Evolutionary conservation across 306 rosid genomes (phyloP).

Genomic region (Prunus dulcis): DNA sequence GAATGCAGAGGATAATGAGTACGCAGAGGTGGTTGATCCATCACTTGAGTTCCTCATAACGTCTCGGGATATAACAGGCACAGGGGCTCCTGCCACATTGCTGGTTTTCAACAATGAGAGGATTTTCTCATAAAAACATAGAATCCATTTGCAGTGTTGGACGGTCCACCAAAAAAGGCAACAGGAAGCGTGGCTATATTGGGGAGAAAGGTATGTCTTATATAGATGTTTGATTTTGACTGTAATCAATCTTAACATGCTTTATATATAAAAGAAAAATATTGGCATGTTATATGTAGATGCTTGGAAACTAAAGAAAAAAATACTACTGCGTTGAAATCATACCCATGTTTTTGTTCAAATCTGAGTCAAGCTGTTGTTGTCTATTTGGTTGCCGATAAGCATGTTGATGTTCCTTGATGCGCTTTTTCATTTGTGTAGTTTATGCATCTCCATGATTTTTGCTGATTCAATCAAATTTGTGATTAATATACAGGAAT

Average conservation of each 20-base stretch:
- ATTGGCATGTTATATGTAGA: too few species aligned
- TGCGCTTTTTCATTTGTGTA: background rate
- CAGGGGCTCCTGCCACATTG: conserved; percentile 64
- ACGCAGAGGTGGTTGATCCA: conserved; percentile 43
- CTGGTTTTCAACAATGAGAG: conserved; percentile 74
- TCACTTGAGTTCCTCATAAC: conserved; percentile 64
- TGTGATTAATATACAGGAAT: conserved; percentile 55
- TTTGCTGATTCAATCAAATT: background rate
- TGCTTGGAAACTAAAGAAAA: too few species aligned
- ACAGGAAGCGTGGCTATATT: conserved; percentile 59
- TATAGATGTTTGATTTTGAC: background rate
- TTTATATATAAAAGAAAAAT: too few species aligned
- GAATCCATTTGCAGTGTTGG: conserved; percentile 80
- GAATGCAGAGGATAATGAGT: conserved; percentile 86
- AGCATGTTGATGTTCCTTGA: background rate
- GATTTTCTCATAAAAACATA: conserved; percentile 49
- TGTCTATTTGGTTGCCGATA: background rate
- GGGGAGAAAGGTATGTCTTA: conserved; percentile 67
- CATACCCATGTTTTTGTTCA: too few species aligned
- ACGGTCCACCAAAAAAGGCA: conserved; percentile 65
- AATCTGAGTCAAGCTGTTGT: too few species aligned
- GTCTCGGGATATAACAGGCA: conserved; percentile 55
- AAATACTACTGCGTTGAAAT: too few species aligned
- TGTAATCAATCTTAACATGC: too few species aligned
- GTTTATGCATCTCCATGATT: too few species aligned